Evolutionary conservation across 352 stramenopile species (phyloP), one percentile per base, ranked within the genome.

Genomic region (Blastocystis sp.): DNA sequence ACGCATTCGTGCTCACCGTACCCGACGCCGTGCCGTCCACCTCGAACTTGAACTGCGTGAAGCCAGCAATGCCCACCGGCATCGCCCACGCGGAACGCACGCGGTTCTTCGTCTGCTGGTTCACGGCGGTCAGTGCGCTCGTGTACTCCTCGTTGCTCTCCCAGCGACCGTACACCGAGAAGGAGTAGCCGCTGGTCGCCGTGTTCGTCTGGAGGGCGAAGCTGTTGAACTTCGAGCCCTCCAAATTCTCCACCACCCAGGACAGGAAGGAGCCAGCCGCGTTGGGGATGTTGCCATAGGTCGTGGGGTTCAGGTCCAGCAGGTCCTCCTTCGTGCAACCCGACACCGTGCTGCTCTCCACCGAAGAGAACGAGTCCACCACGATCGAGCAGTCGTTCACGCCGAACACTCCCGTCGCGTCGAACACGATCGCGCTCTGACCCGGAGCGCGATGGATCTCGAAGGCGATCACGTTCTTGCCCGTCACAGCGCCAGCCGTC

Each of bases 141-240:
- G 19, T 61, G 29, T 62, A 62, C 24, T 62, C 69, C 33, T 80
- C 69, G 13, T 35, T 24, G 2, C 21, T 13, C 9, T 80, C 60
- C 45, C 39, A 62, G 55, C 37, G 37, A 63, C 69, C 69, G 39
- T 80, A 80, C 9, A 80, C 21, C 55, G 31, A 60, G 69, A 80
- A 80, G 21, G 16, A 16, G 24, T 61, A 80, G 21, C 21, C n/a
- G 2, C 0, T 0, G 1, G 12, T 9, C 55, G 3, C 37, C 35
- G 21, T n/a, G 19, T 24, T 45, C 2, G 1, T 37, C 21, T 62
- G 33, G 19, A 80, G 24, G 0, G 0, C 37, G n/a, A 80, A 80
- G 62, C 12, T 41, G 31, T 70, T 70, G 4, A 3, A 70, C 62
- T 70, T 70, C n/a, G n/a, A 41, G 24, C 62, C 62, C 31, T 70